A percentile compares a stretch with the other conserved stretches of the same genome.
Evolutionary conservation across 768 basidiomycete genomes (phyloP).

Genomic region (Podaxis sp.): DNA sequence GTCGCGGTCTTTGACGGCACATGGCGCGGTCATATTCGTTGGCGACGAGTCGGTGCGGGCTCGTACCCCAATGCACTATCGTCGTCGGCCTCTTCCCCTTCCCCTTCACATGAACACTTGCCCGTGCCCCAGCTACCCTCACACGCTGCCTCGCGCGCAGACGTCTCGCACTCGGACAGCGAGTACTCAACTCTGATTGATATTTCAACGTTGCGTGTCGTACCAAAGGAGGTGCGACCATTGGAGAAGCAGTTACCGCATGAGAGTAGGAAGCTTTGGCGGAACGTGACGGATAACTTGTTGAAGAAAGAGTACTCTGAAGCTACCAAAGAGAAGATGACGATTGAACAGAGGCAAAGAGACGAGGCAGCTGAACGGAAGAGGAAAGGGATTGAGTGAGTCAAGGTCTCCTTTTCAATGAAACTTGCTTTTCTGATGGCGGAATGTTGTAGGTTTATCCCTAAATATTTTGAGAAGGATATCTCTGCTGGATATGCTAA

Average conservation of each 20-base stretch:
- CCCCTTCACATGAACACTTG: conserved; percentile 43
- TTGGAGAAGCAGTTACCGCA: conserved; percentile 71
- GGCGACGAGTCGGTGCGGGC: conserved; percentile 57
- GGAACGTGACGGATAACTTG: conserved; percentile 71
- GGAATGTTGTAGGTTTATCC: conserved; percentile 53
- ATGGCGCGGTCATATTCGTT: conserved; percentile 83
- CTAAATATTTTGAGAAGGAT: conserved; percentile 74
- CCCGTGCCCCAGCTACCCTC: conserved; percentile 32
- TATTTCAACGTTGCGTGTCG: conserved; percentile 59
- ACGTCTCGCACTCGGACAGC: conserved; percentile 38
- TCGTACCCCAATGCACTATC: conserved; percentile 40
- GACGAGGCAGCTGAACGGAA: conserved; percentile 88
- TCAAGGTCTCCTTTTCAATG: conserved; percentile 23
- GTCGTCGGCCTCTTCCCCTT: conserved; percentile 46
- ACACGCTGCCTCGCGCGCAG: conserved; percentile 42
- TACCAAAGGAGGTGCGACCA: conserved; percentile 86
- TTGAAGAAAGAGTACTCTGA: conserved; percentile 85
- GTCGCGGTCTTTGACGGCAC: conserved; percentile 86
- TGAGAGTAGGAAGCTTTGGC: conserved; percentile 91
- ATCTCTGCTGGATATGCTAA: conserved; percentile 62
- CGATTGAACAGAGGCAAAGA: conserved; percentile 91
- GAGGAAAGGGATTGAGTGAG: conserved; percentile 74
- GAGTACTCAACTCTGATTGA: conserved; percentile 77
- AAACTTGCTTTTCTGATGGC: not conserved
- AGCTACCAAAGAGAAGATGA: conserved; percentile 88